phyloP scores from a whole-genome alignment of 2,329 filamentous ascomycete species.

The Aspergillus ochraceus region DNA sequence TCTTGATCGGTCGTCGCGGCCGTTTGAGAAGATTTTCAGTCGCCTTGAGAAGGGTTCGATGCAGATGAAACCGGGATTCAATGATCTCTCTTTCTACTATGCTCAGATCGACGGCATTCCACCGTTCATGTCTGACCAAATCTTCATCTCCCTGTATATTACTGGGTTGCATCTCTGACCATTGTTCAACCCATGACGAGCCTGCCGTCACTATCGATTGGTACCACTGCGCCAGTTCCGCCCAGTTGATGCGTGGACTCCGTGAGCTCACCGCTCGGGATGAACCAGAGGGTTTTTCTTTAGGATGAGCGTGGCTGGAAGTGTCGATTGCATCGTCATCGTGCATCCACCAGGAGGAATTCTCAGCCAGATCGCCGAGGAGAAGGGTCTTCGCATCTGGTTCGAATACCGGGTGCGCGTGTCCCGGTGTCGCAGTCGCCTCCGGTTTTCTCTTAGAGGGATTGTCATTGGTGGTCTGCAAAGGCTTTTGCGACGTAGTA shows the following conservation, averaged over 20 bases:
- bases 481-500: slow-evolving; percentile 50
- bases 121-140: slow-evolving; percentile 24
- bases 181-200: slow-evolving; percentile 62
- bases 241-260: slow-evolving; percentile 75
- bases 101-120: slow-evolving; percentile 45
- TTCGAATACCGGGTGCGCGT: slow-evolving; percentile 53
- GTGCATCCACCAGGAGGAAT: slow-evolving; percentile 79
- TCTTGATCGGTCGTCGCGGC: slow-evolving; percentile 67
- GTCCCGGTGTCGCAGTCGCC: slow-evolving; percentile 30
- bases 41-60: slow-evolving; percentile 71
- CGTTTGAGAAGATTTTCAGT: slow-evolving; percentile 78
- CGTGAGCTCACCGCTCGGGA: slow-evolving; percentile 52
- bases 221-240: slow-evolving; percentile 72
- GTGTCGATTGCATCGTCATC: slow-evolving; percentile 45
- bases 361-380: slow-evolving; percentile 74
- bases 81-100: slow-evolving; percentile 54
- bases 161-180: slow-evolving; percentile 53
- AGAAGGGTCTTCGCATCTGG: slow-evolving; percentile 74
- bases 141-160: slow-evolving; percentile 28
- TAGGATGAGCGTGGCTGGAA: slow-evolving; percentile 29
- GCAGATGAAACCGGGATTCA: slow-evolving; percentile 68
- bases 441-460: slow-evolving; percentile 33
- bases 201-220: slow-evolving; percentile 67
- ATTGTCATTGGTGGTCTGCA: slow-evolving; percentile 47
- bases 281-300: slow-evolving; percentile 32